Evolutionary conservation across 2,329 filamentous ascomycete genomes (phyloP).

Genomic region (Chalaropsis thielavioides): DNA sequence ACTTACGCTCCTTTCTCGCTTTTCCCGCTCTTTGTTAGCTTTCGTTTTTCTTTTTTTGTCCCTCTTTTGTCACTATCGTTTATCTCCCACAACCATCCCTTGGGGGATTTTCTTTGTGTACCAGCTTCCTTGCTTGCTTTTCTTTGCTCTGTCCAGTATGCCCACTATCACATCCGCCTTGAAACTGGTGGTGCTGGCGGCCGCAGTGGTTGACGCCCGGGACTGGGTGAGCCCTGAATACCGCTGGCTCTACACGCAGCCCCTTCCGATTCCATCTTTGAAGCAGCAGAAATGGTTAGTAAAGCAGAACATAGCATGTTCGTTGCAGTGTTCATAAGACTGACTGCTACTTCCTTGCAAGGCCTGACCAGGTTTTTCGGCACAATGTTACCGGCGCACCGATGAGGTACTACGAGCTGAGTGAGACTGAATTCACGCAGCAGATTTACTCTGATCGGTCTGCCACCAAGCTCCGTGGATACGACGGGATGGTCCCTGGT

Average conservation of each 20-base stretch:
- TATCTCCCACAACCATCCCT: not conserved
- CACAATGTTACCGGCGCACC: slow-evolving; percentile 26
- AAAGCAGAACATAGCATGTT: not conserved
- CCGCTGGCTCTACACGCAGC: slow-evolving; percentile 18
- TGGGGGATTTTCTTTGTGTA: not conserved
- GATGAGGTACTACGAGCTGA: slow-evolving; percentile 27
- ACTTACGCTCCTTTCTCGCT: not conserved
- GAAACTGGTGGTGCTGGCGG: slow-evolving; percentile 9
- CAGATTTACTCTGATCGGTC: slow-evolving; percentile 27
- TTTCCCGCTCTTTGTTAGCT: not conserved
- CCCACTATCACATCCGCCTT: slow-evolving; percentile 6
- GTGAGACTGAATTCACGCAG: slow-evolving; percentile 24
- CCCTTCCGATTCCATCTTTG: slow-evolving; percentile 32
- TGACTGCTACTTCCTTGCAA: not conserved
- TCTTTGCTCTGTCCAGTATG: not conserved
- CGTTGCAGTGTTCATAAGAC: not conserved
- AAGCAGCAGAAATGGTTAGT: slow-evolving; percentile 29
- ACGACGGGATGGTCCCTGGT: slow-evolving; percentile 40
- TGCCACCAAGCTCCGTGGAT: slow-evolving; percentile 29
- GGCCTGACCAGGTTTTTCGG: slow-evolving; percentile 22
- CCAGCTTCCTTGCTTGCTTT: not conserved
- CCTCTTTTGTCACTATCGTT: not conserved
- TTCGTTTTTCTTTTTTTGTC: not conserved
- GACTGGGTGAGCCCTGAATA: slow-evolving; percentile 19
- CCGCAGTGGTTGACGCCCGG: slow-evolving; percentile 7